A percentile compares a stretch with the other conserved stretches of the same genome.
These are phyloP conservation scores for Phytopythium mirpurense DNA, from an alignment of 352 stramenopile genomes.

Conservation along the genomic window DNA sequence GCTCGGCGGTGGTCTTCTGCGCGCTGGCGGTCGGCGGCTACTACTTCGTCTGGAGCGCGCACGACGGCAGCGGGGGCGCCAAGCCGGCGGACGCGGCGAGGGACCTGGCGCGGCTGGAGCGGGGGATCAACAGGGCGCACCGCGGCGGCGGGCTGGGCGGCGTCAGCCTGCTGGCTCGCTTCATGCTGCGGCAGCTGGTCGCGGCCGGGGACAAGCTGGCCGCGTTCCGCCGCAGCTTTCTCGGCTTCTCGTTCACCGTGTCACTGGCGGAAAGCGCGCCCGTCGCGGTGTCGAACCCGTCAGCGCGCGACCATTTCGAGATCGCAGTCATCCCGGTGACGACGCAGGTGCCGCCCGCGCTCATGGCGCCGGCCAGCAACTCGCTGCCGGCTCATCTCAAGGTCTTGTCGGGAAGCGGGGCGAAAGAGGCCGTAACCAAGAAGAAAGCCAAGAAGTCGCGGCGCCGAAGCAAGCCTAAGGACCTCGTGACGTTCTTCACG, in stretches of 20 bases:
- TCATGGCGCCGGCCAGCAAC: constrained; percentile 21
- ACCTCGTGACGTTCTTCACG: constrained; percentile 8
- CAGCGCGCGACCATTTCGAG: constrained; percentile 9
- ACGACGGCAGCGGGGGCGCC: not conserved
- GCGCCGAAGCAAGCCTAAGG: constrained; percentile 7
- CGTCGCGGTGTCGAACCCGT: constrained; percentile 5
- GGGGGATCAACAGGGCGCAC: constrained; percentile 9
- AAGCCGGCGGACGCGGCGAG: not conserved
- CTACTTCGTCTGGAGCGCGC: constrained; percentile 5
- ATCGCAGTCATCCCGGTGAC: constrained; percentile 9
- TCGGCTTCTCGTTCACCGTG: constrained; percentile 55
- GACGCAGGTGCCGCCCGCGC: constrained; percentile 12
- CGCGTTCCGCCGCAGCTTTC: constrained; percentile 32
- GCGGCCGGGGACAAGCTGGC: constrained; percentile 9
- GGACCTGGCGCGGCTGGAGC: constrained; percentile 8
- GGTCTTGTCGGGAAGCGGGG: constrained; percentile 2
- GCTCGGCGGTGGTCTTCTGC: constrained; percentile 34
- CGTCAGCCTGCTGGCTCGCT: not conserved
- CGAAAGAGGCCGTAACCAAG: not conserved
- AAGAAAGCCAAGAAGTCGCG: constrained; percentile 10
- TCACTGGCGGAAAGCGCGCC: constrained; percentile 42
- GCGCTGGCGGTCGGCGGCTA: constrained; percentile 15
- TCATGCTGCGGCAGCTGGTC: constrained; percentile 6
- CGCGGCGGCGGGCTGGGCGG: constrained; percentile 2
- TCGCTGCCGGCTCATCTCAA: constrained; percentile 11